These are phyloP conservation scores for Psilocybe cubensis DNA, from an alignment of 768 basidiomycete species.

Conservation along the genomic window DNA sequence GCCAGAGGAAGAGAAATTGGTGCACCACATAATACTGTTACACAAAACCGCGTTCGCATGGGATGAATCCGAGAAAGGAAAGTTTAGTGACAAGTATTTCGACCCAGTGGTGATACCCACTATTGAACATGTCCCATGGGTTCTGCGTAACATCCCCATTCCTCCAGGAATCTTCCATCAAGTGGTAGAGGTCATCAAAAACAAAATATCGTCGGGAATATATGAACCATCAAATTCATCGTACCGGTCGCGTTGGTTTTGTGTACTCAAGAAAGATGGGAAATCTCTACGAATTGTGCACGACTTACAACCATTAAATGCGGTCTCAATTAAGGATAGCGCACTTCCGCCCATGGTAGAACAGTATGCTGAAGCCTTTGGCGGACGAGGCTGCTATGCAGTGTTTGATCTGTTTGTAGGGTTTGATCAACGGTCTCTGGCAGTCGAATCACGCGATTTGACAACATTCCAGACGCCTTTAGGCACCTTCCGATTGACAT, in stretches of 20 bases:
- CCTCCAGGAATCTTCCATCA: constrained; percentile 29
- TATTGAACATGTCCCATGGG: constrained; percentile 36
- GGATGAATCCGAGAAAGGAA: constrained; percentile 28
- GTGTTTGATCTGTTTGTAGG: constrained; percentile 33
- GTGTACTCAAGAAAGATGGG: constrained; percentile 20
- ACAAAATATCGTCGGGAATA: background rate
- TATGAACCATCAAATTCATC: background rate
- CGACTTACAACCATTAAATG: constrained; percentile 32
- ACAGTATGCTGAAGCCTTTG: constrained; percentile 26
- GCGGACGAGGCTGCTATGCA: constrained; percentile 18
- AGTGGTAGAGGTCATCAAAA: constrained; percentile 14
- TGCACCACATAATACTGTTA: constrained; percentile 29
- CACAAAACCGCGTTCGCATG: constrained; percentile 38
- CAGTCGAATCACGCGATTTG: constrained; percentile 26
- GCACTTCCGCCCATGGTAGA: constrained; percentile 27
- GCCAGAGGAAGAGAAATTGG: constrained; percentile 38
- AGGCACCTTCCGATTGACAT: constrained; percentile 22
- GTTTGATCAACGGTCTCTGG: constrained; percentile 30
- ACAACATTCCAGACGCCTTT: constrained; percentile 34
- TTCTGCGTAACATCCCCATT: constrained; percentile 31
- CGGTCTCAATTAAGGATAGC: constrained; percentile 32
- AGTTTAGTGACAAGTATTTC: constrained; percentile 27
- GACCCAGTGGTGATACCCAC: constrained; percentile 26
- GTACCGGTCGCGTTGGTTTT: constrained; percentile 12
- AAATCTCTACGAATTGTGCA: background rate